Evolutionary conservation across 805 yeast genomes (phyloP).

Genomic region (Limtongia smithiae): DNA sequence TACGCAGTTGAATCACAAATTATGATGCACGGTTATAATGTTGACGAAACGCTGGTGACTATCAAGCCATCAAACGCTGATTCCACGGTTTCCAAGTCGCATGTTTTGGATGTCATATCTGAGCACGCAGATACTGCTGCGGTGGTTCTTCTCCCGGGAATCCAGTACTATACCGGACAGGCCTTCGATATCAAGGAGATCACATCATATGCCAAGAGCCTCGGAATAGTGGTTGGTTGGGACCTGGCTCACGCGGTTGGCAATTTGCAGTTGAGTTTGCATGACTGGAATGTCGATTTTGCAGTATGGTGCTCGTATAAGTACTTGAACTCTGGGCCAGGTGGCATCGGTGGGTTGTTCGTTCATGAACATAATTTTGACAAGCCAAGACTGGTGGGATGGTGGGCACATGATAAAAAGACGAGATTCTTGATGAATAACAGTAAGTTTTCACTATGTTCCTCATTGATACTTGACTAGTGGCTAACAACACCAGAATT

Average conservation of each 20-base stretch:
- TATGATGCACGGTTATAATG: slow-evolving; percentile 52
- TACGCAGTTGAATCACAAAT: slow-evolving; percentile 79
- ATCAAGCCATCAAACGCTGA: slow-evolving; percentile 59
- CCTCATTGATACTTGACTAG: too few species aligned
- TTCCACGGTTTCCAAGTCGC: slow-evolving; percentile 56
- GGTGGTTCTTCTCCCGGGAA: slow-evolving; percentile 75
- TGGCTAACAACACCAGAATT: too few species aligned
- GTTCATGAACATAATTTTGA: slow-evolving; percentile 53
- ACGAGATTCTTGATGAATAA: slow-evolving; percentile 69
- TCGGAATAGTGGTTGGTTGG: slow-evolving; percentile 67
- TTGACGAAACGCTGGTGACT: slow-evolving; percentile 59
- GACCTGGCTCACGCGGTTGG: slow-evolving; percentile 95
- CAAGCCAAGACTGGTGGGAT: slow-evolving; percentile 79
- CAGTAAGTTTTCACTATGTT: slow-evolving; percentile 4
- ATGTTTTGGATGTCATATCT: slow-evolving; percentile 57
- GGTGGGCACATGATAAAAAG: slow-evolving; percentile 88
- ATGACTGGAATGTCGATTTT: slow-evolving; percentile 88
- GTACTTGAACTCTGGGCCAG: slow-evolving; percentile 89
- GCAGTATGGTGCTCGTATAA: slow-evolving; percentile 95
- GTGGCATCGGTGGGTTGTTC: slow-evolving; percentile 83
- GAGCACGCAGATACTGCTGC: slow-evolving; percentile 60
- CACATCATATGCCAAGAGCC: slow-evolving; percentile 58
- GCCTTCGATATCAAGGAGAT: slow-evolving; percentile 69
- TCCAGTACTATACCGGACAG: slow-evolving; percentile 92
- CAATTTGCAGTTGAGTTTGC: slow-evolving; percentile 70